Percentiles rank a stretch among this genome's conserved stretches.
phyloP scores from a whole-genome alignment of 805 yeast species.

The Metschnikowia sp. region DNA sequence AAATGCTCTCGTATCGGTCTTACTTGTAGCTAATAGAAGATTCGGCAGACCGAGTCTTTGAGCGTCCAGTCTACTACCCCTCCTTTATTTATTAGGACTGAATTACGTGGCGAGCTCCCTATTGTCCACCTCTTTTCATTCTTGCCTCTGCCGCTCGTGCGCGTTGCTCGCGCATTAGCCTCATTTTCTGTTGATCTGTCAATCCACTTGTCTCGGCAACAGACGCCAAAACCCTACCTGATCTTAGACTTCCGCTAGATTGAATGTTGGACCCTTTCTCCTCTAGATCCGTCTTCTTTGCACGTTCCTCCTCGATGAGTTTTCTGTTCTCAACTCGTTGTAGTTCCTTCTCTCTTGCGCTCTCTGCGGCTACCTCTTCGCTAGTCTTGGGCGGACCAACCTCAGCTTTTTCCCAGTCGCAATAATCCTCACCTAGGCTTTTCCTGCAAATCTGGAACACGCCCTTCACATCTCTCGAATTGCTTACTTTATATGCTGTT shows the following conservation, averaged over 20 bases:
- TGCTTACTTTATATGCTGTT: constrained; percentile 67
- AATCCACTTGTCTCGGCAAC: constrained; percentile 54
- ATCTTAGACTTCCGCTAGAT: constrained; percentile 33
- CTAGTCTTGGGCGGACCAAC: constrained; percentile 60
- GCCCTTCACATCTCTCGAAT: constrained; percentile 41
- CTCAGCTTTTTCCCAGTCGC: constrained; percentile 67
- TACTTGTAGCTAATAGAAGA: too few species aligned
- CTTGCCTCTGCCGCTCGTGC: constrained; percentile 97
- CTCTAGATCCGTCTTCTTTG: constrained; percentile 33
- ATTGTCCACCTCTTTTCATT: constrained; percentile 26
- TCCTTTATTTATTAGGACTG: too few species aligned
- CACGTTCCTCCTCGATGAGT: constrained; percentile 43
- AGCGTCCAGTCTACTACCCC: too few species aligned
- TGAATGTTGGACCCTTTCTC: constrained; percentile 30
- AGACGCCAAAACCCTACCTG: constrained; percentile 14
- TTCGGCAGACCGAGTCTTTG: too few species aligned
- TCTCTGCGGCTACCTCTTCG: constrained; percentile 51
- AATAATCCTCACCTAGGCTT: constrained; percentile 62
- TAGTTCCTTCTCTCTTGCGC: constrained; percentile 31
- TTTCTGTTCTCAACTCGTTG: constrained; percentile 36
- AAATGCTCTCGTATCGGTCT: too few species aligned
- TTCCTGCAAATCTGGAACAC: constrained; percentile 68
- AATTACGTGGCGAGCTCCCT: neutral
- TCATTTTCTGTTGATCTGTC: constrained; percentile 68
- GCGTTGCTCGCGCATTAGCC: constrained; percentile 87